Evolutionary conservation across 2,329 filamentous ascomycete species (phyloP).

Genomic region (Eutypella sp.): DNA sequence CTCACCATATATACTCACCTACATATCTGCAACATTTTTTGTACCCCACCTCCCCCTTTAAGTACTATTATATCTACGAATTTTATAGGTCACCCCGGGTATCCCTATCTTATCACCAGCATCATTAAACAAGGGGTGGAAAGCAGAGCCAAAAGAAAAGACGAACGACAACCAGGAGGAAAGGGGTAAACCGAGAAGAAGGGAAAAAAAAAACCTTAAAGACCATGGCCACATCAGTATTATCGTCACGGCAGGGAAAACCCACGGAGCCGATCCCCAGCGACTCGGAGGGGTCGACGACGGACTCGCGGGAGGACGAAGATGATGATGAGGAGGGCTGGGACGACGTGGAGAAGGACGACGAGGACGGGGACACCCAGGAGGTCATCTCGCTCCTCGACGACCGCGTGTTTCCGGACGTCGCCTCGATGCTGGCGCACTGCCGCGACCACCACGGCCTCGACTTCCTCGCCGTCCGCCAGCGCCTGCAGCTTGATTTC

Average conservation of each 20-base stretch:
- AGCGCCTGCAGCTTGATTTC: conserved; percentile 61
- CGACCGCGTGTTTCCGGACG: conserved; percentile 59
- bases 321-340: conserved; percentile 50
- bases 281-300: conserved; percentile 27
- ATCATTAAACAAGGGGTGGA: no score
- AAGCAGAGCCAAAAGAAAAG: no score
- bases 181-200: no score
- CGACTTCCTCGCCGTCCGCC: conserved; percentile 59
- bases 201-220: not conserved
- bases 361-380: conserved; percentile 51
- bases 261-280: conserved; percentile 15
- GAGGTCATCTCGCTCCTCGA: conserved; percentile 65
- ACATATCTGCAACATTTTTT: no score
- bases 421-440: conserved; percentile 60
- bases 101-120: no score
- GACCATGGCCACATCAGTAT: not conserved
- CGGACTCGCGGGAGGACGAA: conserved; percentile 34
- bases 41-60: no score
- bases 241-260: conserved; percentile 9
- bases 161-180: no score
- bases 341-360: conserved; percentile 55
- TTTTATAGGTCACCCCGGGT: no score
- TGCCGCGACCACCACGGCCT: conserved; percentile 63
- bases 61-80: no score
- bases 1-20: no score